Evolutionary conservation across 2,329 filamentous ascomycete genomes (phyloP).

Genomic region (Tolypocladium ovalisporum): DNA sequence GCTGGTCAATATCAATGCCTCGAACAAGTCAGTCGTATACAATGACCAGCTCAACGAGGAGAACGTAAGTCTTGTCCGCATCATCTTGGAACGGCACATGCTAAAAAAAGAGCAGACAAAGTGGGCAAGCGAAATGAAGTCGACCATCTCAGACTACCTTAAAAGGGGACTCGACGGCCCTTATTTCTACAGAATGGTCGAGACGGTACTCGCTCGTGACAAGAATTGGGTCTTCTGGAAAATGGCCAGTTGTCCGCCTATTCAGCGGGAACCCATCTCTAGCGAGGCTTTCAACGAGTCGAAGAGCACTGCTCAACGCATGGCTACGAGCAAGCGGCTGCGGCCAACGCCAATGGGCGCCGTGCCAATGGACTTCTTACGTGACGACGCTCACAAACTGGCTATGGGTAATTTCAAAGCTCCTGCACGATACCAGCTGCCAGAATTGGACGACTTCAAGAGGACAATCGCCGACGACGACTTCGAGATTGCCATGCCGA

Average conservation of each 20-base stretch:
- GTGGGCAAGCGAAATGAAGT: slow-evolving; percentile 75
- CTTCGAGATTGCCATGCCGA: slow-evolving; percentile 76
- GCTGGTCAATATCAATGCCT: slow-evolving; percentile 50
- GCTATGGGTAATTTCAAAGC: slow-evolving; percentile 63
- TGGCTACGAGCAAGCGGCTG: slow-evolving; percentile 60
- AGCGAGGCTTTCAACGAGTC: slow-evolving; percentile 59
- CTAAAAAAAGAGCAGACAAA: slow-evolving; percentile 44
- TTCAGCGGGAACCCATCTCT: slow-evolving; percentile 64
- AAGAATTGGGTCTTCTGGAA: slow-evolving; percentile 99
- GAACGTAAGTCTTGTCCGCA: slow-evolving; percentile 48
- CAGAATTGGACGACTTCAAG: slow-evolving; percentile 59
- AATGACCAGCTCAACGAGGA: slow-evolving; percentile 68
- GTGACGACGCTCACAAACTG: slow-evolving; percentile 46
- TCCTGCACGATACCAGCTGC: slow-evolving; percentile 52
- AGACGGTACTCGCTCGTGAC: slow-evolving; percentile 87
- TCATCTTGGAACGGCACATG: background rate
- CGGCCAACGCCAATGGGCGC: slow-evolving; percentile 60
- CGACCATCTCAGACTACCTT: slow-evolving; percentile 71
- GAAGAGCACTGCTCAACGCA: slow-evolving; percentile 51
- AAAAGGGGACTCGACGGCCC: slow-evolving; percentile 72
- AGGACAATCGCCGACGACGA: slow-evolving; percentile 67
- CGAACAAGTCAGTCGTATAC: slow-evolving; percentile 85
- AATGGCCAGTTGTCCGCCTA: slow-evolving; percentile 80
- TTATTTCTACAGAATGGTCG: slow-evolving; percentile 93
- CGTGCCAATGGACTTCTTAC: slow-evolving; percentile 68